A percentile compares a stretch with the other conserved stretches of the same genome.
phyloP scores from a whole-genome alignment of 2,329 filamentous ascomycete genomes.

The Colletotrichum sidae region DNA sequence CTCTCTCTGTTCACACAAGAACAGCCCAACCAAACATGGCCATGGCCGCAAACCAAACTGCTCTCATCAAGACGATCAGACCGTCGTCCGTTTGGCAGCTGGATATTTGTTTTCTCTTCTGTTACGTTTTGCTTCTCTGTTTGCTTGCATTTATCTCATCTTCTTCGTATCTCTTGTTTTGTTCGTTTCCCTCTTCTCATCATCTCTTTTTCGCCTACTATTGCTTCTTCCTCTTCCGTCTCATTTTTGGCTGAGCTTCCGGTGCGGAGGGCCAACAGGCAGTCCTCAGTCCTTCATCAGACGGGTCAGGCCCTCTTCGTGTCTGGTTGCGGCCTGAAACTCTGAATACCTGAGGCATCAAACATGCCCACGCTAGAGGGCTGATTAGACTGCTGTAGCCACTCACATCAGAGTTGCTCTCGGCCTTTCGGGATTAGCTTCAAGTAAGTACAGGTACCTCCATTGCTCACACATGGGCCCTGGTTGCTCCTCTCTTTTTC shows the following conservation, averaged over 20 bases:
- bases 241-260: slow-evolving; percentile 20
- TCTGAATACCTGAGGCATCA: slow-evolving; percentile 35
- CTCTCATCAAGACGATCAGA: slow-evolving; percentile 21
- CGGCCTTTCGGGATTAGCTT: slow-evolving; percentile 37
- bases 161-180: background rate
- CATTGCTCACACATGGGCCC: slow-evolving; percentile 2
- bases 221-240: slow-evolving; percentile 7
- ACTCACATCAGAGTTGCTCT: slow-evolving; percentile 38
- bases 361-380: slow-evolving; percentile 21
- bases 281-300: slow-evolving; percentile 34
- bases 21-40: background rate
- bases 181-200: background rate
- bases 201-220: background rate
- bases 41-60: background rate
- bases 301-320: slow-evolving; percentile 18
- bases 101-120: background rate
- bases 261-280: slow-evolving; percentile 34
- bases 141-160: background rate
- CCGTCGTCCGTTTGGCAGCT: background rate
- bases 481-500: background rate
- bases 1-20: slow-evolving; percentile 10
- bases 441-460: slow-evolving; percentile 39
- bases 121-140: slow-evolving; percentile 2
- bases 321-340: slow-evolving; percentile 40
- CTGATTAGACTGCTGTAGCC: slow-evolving; percentile 34